These are phyloP conservation scores for Colletotrichum siamense DNA, from an alignment of 2,329 filamentous ascomycete species.

Conservation along the genomic window DNA sequence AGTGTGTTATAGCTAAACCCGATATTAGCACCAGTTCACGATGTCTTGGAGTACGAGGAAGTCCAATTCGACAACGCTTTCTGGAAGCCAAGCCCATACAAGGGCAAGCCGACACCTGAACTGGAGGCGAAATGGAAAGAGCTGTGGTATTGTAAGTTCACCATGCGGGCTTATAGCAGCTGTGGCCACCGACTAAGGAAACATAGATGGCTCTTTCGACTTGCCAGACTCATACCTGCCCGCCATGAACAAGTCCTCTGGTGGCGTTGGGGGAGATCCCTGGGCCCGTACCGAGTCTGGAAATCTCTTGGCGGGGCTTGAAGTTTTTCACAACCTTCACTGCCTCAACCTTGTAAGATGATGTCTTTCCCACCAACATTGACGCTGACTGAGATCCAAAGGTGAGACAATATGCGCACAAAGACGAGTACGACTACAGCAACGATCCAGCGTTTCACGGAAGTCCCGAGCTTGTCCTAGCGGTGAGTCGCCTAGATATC, in stretches of 20 bases:
- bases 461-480: neutral
- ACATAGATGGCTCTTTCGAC: conserved; percentile 1
- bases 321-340: conserved; percentile 62
- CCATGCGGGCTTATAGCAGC: neutral
- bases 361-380: neutral
- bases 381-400: neutral
- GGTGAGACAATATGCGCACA: conserved; percentile 29
- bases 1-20: neutral
- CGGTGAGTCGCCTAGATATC: neutral
- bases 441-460: conserved; percentile 4
- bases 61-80: conserved; percentile 10
- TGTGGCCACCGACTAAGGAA: neutral
- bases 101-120: conserved; percentile 5
- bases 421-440: conserved; percentile 1
- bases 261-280: neutral
- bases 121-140: conserved; percentile 4
- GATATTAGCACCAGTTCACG: neutral
- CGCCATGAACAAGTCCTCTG: neutral
- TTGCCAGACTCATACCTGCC: neutral
- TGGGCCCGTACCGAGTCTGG: conserved; percentile 2
- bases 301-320: conserved; percentile 41
- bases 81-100: conserved; percentile 10
- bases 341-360: conserved; percentile 51
- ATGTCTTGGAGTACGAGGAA: neutral
- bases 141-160: conserved; percentile 1